These are phyloP conservation scores for Aspergillus bombycis DNA, from an alignment of 2,329 filamentous ascomycete genomes.

Conservation along the genomic window DNA sequence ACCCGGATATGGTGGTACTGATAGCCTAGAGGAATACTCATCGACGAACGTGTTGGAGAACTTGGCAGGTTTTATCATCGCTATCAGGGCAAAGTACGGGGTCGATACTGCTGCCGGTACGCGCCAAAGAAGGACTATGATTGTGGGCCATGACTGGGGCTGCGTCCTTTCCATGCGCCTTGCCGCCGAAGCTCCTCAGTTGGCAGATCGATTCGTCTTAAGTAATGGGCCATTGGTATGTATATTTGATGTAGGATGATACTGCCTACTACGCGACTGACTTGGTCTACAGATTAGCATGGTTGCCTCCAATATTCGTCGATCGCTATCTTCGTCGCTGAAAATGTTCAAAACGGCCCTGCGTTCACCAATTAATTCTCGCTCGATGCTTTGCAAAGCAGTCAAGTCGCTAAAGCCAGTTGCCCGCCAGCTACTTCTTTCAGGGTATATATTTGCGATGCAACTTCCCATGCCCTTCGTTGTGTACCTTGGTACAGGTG, in stretches of 20 bases:
- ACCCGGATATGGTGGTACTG: conserved; percentile 62
- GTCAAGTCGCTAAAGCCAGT: conserved; percentile 50
- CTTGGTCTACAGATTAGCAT: conserved; percentile 42
- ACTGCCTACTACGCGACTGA: neutral
- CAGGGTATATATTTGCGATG: conserved; percentile 60
- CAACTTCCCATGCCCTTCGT: conserved; percentile 53
- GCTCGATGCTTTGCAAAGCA: conserved; percentile 50
- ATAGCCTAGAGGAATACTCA: conserved; percentile 53
- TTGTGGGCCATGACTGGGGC: conserved; percentile 61
- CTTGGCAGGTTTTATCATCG: conserved; percentile 57
- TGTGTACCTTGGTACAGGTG: conserved; percentile 49
- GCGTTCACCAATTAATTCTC: conserved; percentile 47
- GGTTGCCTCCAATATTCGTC: conserved; percentile 45
- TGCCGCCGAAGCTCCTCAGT: conserved; percentile 59
- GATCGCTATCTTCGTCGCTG: conserved; percentile 45
- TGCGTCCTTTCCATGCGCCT: conserved; percentile 56
- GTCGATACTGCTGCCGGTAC: conserved; percentile 32
- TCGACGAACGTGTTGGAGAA: conserved; percentile 57
- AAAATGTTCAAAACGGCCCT: conserved; percentile 56
- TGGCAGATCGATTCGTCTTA: conserved; percentile 60
- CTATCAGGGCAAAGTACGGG: conserved; percentile 52
- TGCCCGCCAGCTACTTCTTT: conserved; percentile 51
- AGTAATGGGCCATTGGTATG: conserved; percentile 58
- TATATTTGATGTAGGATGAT: conserved; percentile 7
- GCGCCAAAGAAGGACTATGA: conserved; percentile 49